phyloP scores from a whole-genome alignment of 1,284 basidiomycete genomes.

The Boletus mariae region DNA sequence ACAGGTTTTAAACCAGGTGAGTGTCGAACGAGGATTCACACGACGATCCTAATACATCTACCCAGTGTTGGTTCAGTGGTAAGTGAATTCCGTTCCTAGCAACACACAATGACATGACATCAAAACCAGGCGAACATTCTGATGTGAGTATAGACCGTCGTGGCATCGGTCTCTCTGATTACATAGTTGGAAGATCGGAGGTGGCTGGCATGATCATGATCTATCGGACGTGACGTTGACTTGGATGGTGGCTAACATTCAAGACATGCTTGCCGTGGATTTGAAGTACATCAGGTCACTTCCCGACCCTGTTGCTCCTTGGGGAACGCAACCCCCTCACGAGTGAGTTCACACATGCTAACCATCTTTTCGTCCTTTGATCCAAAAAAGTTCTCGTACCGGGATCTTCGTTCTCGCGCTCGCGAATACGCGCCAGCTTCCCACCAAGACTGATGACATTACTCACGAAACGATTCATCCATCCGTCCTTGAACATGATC shows the following conservation, averaged over 20 bases:
- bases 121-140: slow-evolving; percentile 49
- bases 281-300: slow-evolving; percentile 48
- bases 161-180: slow-evolving; percentile 1
- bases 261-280: slow-evolving; percentile 54
- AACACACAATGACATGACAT: neutral
- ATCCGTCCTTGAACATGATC: slow-evolving; percentile 50
- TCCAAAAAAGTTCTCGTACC: slow-evolving; percentile 40
- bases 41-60: slow-evolving; percentile 4
- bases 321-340: slow-evolving; percentile 60
- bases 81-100: slow-evolving; percentile 14
- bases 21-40: slow-evolving; percentile 7
- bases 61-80: slow-evolving; percentile 68
- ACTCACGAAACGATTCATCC: slow-evolving; percentile 62
- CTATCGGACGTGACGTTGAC: slow-evolving; percentile 60
- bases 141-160: slow-evolving; percentile 42
- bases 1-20: slow-evolving; percentile 61
- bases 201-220: slow-evolving; percentile 64
- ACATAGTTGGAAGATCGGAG: slow-evolving; percentile 51
- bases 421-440: slow-evolving; percentile 46
- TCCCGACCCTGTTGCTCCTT: slow-evolving; percentile 49
- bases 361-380: neutral
- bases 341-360: slow-evolving; percentile 40
- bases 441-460: slow-evolving; percentile 40
- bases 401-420: slow-evolving; percentile 51
- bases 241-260: slow-evolving; percentile 66